These are phyloP conservation scores for Chenopodium suecicum DNA, from an alignment of 148 eudicot genomes.

Conservation along the genomic window DNA sequence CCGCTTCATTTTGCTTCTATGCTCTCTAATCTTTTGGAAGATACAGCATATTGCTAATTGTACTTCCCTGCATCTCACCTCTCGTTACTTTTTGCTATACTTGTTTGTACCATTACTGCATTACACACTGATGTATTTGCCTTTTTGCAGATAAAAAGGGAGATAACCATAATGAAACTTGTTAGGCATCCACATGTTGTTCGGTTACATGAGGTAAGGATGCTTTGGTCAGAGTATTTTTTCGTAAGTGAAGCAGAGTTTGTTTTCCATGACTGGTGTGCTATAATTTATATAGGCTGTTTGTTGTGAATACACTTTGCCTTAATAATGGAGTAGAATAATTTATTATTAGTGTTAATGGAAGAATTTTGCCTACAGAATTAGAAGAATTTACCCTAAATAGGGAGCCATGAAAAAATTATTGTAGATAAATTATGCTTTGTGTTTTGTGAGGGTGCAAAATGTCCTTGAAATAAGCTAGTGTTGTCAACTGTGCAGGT, in stretches of 20 bases:
- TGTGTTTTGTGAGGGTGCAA: background rate
- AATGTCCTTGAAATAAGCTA: background rate
- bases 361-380: background rate
- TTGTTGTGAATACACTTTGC: background rate
- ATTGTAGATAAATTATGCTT: background rate
- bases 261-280: background rate
- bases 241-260: background rate
- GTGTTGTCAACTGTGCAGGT: constrained; percentile 48
- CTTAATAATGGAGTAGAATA: too few relatives aligned
- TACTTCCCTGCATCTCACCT: background rate
- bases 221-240: constrained; percentile 4
- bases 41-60: background rate
- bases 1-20: background rate
- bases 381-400: too few relatives aligned
- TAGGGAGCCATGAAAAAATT: background rate
- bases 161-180: constrained; percentile 92
- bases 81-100: background rate
- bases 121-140: constrained; percentile 1
- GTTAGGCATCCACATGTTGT: constrained; percentile 95
- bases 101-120: background rate
- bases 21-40: background rate
- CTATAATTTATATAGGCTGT: background rate
- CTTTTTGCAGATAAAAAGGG: constrained; percentile 82
- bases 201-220: constrained; percentile 79
- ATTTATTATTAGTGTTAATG: too few relatives aligned